phyloP scores from a whole-genome alignment of 441 rosid species.

The Populus hybrid region DNA sequence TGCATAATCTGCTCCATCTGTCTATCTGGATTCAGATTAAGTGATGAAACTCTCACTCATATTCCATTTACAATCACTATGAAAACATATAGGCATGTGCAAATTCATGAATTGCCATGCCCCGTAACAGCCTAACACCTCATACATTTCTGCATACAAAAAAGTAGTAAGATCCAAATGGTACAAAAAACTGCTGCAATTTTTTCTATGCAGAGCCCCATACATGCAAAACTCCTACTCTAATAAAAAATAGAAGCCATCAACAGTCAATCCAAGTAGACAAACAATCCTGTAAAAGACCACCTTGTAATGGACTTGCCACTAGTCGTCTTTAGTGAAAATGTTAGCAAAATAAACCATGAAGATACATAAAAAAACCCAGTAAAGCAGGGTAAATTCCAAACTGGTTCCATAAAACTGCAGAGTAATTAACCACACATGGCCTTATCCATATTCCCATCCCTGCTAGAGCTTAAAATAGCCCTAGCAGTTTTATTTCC shows the following conservation, averaged over 20 bases:
- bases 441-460: background rate
- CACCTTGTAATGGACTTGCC: background rate
- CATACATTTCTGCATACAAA: background rate
- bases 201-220: background rate
- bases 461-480: background rate
- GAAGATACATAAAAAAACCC: background rate
- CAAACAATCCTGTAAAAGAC: background rate
- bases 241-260: background rate
- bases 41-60: background rate
- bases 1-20: background rate
- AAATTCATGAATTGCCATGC: background rate
- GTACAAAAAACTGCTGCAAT: background rate
- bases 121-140: background rate
- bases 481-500: background rate
- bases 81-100: background rate
- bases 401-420: slow-evolving; percentile 5
- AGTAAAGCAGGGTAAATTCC: slow-evolving; percentile 1
- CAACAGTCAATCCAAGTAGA: background rate
- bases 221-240: background rate
- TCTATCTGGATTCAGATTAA: background rate
- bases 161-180: background rate
- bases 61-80: background rate
- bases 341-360: background rate
- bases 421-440: background rate
- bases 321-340: background rate